Evolutionary conservation across 306 rosid species (phyloP), one percentile per base, ranked within the genome.

Genomic region (Alnus rubra): DNA sequence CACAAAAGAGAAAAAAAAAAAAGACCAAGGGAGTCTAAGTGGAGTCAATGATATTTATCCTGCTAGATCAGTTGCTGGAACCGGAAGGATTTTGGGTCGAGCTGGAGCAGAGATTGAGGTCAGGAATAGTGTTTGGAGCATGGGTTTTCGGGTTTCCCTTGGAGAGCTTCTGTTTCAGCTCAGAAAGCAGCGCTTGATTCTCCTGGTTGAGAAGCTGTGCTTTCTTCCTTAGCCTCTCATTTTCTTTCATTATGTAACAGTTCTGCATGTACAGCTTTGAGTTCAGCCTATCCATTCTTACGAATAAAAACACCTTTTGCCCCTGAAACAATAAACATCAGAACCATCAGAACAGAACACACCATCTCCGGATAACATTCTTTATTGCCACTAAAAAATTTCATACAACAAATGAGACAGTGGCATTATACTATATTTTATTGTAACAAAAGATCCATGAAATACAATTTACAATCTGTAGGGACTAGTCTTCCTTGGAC

Each of bases 201-300:
- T 96, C 99, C 80, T 96, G 97, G 83, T 96, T 93, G 69, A 96
- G 90, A 83, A 93, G 75, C 81, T 93, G 97, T 1, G 99, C 99
- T 62, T 96, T 96, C 96, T 96, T 96, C 93, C 98, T 91, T 9
- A 96, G 86, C 83, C 86, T 91, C 79, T 96, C 99, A 51, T 96
- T 96, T 87, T 96, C 99, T 64, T 91, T 87, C 98, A 93, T 88
- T 88, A 96, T 96, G 94, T 89, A 90, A 83, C 96, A 92, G 96
- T 96, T 96, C 79, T 96, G 93, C 85, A 96, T 74, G 84, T 88
- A 92, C 80, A 96, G 89, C 88, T 96, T 91, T 64, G 99, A 93
- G 96, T 96, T 96, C 81, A 96, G 80, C 75, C 96, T 90, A 63
- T 96, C 99, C 99, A 96, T 95, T 23, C 28, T 23, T 23, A 23